Evolutionary conservation across 2,329 filamentous ascomycete genomes (phyloP).

Genomic region (Monilinia laxa): DNA sequence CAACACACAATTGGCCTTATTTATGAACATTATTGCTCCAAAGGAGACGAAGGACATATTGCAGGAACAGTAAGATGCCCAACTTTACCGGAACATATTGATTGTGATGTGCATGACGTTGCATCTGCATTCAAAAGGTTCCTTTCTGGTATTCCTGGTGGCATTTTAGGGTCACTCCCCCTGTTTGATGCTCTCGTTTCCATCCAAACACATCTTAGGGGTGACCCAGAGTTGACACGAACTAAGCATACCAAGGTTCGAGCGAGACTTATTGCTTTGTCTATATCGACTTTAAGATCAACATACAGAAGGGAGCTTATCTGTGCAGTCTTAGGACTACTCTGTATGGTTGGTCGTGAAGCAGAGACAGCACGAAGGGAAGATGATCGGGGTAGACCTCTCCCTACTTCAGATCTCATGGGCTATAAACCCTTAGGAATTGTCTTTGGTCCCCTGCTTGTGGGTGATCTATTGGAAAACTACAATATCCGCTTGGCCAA

Average conservation of each 20-base stretch:
- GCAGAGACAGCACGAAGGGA: conserved; percentile 55
- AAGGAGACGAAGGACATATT: conserved; percentile 49
- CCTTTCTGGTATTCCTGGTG: conserved; percentile 62
- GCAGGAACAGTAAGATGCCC: conserved; percentile 58
- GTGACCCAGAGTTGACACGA: conserved; percentile 51
- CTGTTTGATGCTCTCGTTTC: conserved; percentile 63
- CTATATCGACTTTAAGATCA: conserved; percentile 58
- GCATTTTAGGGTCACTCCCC: conserved; percentile 61
- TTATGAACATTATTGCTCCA: conserved; percentile 62
- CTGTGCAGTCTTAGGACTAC: conserved; percentile 64
- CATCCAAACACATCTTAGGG: conserved; percentile 56
- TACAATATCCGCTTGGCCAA: conserved; percentile 44
- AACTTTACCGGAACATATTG: conserved; percentile 60
- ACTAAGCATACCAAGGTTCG: conserved; percentile 57
- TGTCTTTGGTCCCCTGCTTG: conserved; percentile 62
- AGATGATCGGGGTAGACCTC: conserved; percentile 51
- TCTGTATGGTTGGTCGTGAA: conserved; percentile 59
- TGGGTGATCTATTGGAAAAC: conserved; percentile 56
- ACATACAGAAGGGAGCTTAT: conserved; percentile 62
- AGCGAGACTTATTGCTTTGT: conserved; percentile 65
- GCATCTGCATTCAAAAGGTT: conserved; percentile 67
- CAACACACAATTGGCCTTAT: conserved; percentile 53
- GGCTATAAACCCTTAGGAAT: conserved; percentile 62
- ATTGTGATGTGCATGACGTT: conserved; percentile 61
- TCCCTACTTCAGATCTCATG: conserved; percentile 61